Evolutionary conservation across 2,329 filamentous ascomycete species (phyloP).

Genomic region (Domatiomyces globalis): DNA sequence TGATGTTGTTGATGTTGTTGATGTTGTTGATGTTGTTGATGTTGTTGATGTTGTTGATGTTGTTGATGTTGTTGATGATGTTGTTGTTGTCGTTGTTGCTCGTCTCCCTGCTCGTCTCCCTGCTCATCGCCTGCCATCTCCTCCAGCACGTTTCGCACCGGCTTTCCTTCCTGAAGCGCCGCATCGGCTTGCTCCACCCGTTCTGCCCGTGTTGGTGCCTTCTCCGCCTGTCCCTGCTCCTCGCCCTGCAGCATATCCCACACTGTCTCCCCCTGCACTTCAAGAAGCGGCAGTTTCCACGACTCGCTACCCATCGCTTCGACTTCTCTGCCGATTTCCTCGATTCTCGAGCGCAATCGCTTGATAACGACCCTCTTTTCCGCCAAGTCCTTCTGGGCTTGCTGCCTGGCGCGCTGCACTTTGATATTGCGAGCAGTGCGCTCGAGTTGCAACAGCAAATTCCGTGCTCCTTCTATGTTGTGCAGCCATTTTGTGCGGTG

Average conservation of each 20-base stretch:
- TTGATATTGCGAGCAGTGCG: constrained; percentile 28
- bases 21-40: too few relatives aligned
- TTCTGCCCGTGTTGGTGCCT: background rate
- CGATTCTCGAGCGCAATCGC: constrained; percentile 11
- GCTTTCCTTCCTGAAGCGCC: constrained; percentile 5
- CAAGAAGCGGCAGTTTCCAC: constrained; percentile 4
- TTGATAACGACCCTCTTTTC: constrained; percentile 23
- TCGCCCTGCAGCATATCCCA: constrained; percentile 9
- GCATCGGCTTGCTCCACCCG: constrained; percentile 3
- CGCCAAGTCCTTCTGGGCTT: constrained; percentile 27
- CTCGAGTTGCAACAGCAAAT: constrained; percentile 28
- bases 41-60: too few relatives aligned
- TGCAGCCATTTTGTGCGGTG: constrained; percentile 28
- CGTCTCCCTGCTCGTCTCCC: constrained; percentile 1
- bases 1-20: background rate
- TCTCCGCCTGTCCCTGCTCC: background rate
- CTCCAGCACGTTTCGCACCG: constrained; percentile 2
- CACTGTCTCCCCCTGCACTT: constrained; percentile 11
- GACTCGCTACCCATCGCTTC: constrained; percentile 7
- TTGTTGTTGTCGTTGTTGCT: constrained; percentile 5
- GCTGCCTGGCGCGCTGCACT: constrained; percentile 25
- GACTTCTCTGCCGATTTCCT: constrained; percentile 15
- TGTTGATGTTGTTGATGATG: too few relatives aligned
- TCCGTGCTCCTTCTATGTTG: constrained; percentile 34
- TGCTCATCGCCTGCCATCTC: background rate